Percentiles rank a stretch among this genome's conserved stretches.
These are phyloP conservation scores for Phylloporus sp. DNA, from an alignment of 1,284 basidiomycete species.

Conservation along the genomic window DNA sequence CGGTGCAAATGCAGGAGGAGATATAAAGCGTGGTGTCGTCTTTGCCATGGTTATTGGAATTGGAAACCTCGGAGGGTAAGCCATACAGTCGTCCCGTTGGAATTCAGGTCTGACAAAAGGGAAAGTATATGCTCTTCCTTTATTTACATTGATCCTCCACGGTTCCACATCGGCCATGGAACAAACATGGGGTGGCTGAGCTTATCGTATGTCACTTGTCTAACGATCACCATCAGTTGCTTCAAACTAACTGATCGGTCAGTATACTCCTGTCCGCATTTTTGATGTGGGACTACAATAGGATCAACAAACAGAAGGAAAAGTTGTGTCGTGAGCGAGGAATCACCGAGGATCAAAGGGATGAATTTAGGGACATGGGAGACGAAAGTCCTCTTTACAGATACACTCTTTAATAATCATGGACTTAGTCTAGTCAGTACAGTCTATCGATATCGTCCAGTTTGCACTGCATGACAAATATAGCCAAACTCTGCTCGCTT, in stretches of 20 bases:
- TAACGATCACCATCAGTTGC: too few species aligned
- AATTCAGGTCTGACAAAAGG: conserved; percentile 5
- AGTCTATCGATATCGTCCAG: too few species aligned
- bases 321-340: conserved; percentile 46
- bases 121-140: conserved; percentile 49
- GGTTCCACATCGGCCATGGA: conserved; percentile 58
- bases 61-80: conserved; percentile 59
- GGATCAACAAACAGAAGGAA: conserved; percentile 51
- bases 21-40: conserved; percentile 58
- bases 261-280: conserved; percentile 25
- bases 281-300: conserved; percentile 51
- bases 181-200: conserved; percentile 56
- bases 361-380: conserved; percentile 50
- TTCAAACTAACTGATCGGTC: neutral
- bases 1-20: conserved; percentile 63
- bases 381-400: conserved; percentile 57
- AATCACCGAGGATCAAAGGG: conserved; percentile 44
- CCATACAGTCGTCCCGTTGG: neutral
- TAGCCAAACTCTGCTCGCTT: conserved; percentile 24
- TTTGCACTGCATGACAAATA: too few species aligned
- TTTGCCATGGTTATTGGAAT: conserved; percentile 63
- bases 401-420: conserved; percentile 39
- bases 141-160: conserved; percentile 53
- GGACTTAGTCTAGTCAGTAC: too few species aligned
- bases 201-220: conserved; percentile 41